Conservation (phyloP, 2,329 filamentous ascomycete species). For the Mollisiaceae sp. region DNA sequence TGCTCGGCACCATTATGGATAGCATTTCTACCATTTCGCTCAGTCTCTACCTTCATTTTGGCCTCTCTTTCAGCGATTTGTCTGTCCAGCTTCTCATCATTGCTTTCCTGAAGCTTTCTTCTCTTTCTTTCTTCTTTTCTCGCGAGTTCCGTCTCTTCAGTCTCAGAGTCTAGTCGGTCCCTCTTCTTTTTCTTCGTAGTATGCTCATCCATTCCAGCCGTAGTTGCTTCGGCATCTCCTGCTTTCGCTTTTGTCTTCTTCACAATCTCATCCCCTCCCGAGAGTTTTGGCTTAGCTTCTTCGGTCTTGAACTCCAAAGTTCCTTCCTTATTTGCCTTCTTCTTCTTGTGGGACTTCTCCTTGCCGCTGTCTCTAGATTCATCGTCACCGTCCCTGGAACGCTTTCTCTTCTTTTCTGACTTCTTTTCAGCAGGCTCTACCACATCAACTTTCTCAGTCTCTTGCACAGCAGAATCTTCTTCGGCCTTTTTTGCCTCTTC, state of each 20-base stretch:
- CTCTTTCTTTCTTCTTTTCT: slow-evolving; percentile 15
- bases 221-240: no score
- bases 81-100: slow-evolving; percentile 17
- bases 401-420: slow-evolving; percentile 12
- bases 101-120: slow-evolving; percentile 15
- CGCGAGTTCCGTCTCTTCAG: not conserved
- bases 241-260: no score
- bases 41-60: slow-evolving; percentile 9
- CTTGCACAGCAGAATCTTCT: slow-evolving; percentile 20
- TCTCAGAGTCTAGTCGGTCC: slow-evolving; percentile 14
- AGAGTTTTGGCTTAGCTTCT: slow-evolving; percentile 5
- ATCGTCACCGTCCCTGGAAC: slow-evolving; percentile 6
- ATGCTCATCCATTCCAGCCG: no score
- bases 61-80: slow-evolving; percentile 18
- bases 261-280: slow-evolving; percentile 12
- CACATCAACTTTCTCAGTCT: slow-evolving; percentile 11
- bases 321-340: not conserved
- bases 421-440: slow-evolving; percentile 28
- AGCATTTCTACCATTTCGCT: not conserved
- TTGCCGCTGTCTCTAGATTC: not conserved
- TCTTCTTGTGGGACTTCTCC: slow-evolving; percentile 8
- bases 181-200: slow-evolving; percentile 22
- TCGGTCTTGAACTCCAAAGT: slow-evolving; percentile 19
- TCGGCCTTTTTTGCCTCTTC: slow-evolving; percentile 9
- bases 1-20: slow-evolving; percentile 27